Evolutionary conservation across 2,329 filamentous ascomycete species (phyloP), one percentile per base, ranked within the genome.

Genomic region (Scedosporium aurantiacum): DNA sequence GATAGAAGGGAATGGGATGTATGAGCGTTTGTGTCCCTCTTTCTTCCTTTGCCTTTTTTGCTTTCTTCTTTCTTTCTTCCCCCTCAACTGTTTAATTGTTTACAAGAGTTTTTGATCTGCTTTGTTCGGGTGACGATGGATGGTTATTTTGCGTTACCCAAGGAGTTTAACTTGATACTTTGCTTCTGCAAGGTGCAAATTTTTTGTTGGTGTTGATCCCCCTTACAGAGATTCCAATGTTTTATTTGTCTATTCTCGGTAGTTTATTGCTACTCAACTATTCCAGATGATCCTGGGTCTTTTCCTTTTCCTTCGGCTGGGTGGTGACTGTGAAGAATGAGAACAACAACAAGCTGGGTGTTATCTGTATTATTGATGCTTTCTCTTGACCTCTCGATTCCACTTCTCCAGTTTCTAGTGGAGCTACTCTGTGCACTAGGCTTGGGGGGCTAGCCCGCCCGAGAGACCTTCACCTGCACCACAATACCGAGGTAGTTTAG

Each of bases 291-390:
- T 12, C 7, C 28, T 37, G 32, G 28, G 32, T 12, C 32, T 14
- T 37, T 37, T 37, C 14, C 32, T 3, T 37, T 37, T 37, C 28
- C 66, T 69, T 70, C 67, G 67, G 67, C 66, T 41, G 27, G 4
- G 14, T 50, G 16, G n/a, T 41, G 32, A 12, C 32, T 37, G 10
- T 37, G 10, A 37, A 37, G 32, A 37, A 37, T 37, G 32, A 4
- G 32, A 37, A 37, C 10, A 12, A 10, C 4, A 10, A 37, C 10
- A 37, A 37, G 32, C 32, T 12, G 32, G 32, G 2, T 12, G 32
- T 37, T 37, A 12, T 12, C 10, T 10, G 10, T 37, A 37, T 37
- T 37, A 12, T 14, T 37, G 10, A 12, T 37, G 10, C 32, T 37
- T 37, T 37, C n/a, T n/a, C n/a, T n/a, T n/a, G n/a, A n/a, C n/a